Percentiles rank a stretch among this genome's conserved stretches.
Evolutionary conservation across 2,329 filamentous ascomycete genomes (phyloP).

Genomic region (Hyphodiscus sp.): DNA sequence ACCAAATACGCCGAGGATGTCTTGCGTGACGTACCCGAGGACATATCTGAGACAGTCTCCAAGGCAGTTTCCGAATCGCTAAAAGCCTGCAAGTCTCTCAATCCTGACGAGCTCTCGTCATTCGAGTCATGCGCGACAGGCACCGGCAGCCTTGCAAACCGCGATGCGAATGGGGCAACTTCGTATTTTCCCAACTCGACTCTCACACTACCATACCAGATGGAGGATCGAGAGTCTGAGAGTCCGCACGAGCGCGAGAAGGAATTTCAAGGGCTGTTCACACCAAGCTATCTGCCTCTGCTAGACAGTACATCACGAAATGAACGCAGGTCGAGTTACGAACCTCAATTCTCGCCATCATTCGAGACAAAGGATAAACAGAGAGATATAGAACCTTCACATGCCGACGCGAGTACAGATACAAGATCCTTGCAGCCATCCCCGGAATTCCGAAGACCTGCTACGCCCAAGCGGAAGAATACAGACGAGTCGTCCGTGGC

Average conservation of each 20-base stretch:
- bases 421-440: slow-evolving; percentile 18
- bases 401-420: slow-evolving; percentile 13
- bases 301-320: slow-evolving; percentile 39
- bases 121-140: slow-evolving; percentile 22
- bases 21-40: slow-evolving; percentile 40
- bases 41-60: slow-evolving; percentile 43
- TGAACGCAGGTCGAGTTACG: slow-evolving; percentile 21
- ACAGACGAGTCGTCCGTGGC: slow-evolving; percentile 36
- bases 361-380: slow-evolving; percentile 11
- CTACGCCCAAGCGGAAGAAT: slow-evolving; percentile 24
- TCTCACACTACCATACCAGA: background rate
- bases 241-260: slow-evolving; percentile 47
- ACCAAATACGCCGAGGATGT: slow-evolving; percentile 45
- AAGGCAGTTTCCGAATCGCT: slow-evolving; percentile 32
- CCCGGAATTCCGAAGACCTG: slow-evolving; percentile 19
- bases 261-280: slow-evolving; percentile 58
- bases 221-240: slow-evolving; percentile 24
- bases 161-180: slow-evolving; percentile 16
- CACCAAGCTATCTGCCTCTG: slow-evolving; percentile 54
- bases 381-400: slow-evolving; percentile 13
- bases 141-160: slow-evolving; percentile 12
- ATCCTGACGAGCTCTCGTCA: slow-evolving; percentile 14
- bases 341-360: slow-evolving; percentile 7
- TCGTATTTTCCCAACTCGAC: slow-evolving; percentile 24
- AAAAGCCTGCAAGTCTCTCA: slow-evolving; percentile 22